phyloP scores from a whole-genome alignment of 169 alveolate species.

The Eimeria praecox region DNA sequence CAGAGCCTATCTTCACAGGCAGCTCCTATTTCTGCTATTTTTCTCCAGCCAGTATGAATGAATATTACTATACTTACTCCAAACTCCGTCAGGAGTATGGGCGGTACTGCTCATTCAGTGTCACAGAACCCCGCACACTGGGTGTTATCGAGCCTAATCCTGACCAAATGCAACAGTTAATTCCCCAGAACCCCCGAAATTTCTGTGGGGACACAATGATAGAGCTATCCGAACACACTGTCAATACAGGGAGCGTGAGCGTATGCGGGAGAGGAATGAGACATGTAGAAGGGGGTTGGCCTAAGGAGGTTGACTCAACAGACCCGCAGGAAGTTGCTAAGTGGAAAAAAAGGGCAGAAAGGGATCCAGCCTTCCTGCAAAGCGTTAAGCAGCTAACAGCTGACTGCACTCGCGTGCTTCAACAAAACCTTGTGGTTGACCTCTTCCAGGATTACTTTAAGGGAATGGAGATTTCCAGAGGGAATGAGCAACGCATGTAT shows the following conservation, averaged over 20 bases:
- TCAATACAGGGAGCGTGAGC: constrained; percentile 93
- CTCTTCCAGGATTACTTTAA: constrained; percentile 94
- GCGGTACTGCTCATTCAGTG: constrained; percentile 81
- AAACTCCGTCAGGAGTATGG: constrained; percentile 86
- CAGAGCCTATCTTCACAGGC: background rate
- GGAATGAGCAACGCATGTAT: constrained; percentile 53
- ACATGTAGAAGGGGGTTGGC: constrained; percentile 97
- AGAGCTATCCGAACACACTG: constrained; percentile 91
- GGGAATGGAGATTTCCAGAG: constrained; percentile 78
- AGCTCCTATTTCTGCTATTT: background rate
- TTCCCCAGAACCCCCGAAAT: constrained; percentile 88
- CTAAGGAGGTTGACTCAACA: constrained; percentile 93
- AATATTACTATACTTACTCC: constrained; percentile 83
- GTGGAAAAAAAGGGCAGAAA: constrained; percentile 91
- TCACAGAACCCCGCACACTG: constrained; percentile 78
- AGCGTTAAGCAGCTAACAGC: constrained; percentile 91
- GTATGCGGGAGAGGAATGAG: constrained; percentile 91
- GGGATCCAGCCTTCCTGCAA: constrained; percentile 91
- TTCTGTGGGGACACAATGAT: constrained; percentile 92
- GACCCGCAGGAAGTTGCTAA: constrained; percentile 94
- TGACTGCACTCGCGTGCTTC: constrained; percentile 90
- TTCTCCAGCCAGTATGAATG: constrained; percentile 78
- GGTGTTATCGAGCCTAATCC: constrained; percentile 80
- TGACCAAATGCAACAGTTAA: constrained; percentile 69
- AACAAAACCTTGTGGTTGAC: constrained; percentile 94